Base-by-base conservation (phyloP, 2,329 filamentous ascomycete genomes). In the Epichloe amarillans region DNA sequence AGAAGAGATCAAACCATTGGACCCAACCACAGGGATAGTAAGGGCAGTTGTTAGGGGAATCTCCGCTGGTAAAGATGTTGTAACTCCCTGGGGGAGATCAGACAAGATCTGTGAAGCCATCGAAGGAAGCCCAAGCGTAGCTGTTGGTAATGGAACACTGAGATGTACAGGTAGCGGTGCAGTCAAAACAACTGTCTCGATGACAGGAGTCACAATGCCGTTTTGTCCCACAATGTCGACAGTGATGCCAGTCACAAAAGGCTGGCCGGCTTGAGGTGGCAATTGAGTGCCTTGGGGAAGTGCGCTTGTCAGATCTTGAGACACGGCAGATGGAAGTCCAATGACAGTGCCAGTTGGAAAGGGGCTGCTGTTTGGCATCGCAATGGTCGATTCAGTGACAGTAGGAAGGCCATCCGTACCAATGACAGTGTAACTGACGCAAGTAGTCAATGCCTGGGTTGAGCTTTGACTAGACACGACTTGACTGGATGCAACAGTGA, bases 1-100 rank as follows among this genome's bases (percentile, higher is more conserved):
- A 12, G 65, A 56, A 2, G 65, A 66, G 1, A 55, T 55, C n/a
- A 59, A 50, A 5, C 65, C 64, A 55, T 68, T 58, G 11, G 60
- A 51, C 17, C 64, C 65, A 21, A 67, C 49, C 21, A 64, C 54
- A 14, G 61, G 52, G 35, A 63, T 54, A 2, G 66, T 66, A 23
- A 65, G 61, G 49, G 58, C 55, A 3, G 59, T 58, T 6, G 64
- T 66, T 40, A 62, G 2, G 2, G 54, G 55, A 30, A 26, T 53
- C 30, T 26, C 49, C 33, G 56, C 52, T 19, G 55, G 47, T n/a
- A 23, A 49, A 26, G 46, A 46, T 11, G 54, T 43, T 43, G 54
- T 47, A 8, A 56, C 42, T 3, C 58, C 58, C 45, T 57, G 55
- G 7, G 7, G 57, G 58, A 61, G 53, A 41, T 54, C 46, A 17